These are phyloP conservation scores for Alisma plantagoaquatica DNA, from an alignment of 106 monocot genomes.

Conservation along the genomic window DNA sequence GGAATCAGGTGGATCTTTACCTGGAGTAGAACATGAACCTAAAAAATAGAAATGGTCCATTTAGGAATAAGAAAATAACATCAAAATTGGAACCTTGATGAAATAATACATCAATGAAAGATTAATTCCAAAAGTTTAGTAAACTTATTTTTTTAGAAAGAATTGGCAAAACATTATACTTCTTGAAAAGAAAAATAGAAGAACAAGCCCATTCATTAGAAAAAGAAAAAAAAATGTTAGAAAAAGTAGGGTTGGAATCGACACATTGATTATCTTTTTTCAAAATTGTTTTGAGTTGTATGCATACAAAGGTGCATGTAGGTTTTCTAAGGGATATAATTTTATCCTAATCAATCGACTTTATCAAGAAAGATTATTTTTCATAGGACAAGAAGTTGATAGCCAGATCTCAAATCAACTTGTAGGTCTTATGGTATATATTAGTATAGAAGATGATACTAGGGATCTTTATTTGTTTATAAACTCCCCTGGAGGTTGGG, in stretches of 20 bases:
- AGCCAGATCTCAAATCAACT: constrained; percentile 7
- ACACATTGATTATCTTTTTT: neutral
- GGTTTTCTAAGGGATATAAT: constrained; percentile 3
- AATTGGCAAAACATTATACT: too few relatives aligned
- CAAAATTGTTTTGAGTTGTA: constrained; percentile 4
- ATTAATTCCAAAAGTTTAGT: too few relatives aligned
- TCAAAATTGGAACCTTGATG: too few relatives aligned
- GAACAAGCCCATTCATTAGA: too few relatives aligned
- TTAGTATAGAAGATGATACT: constrained; percentile 9
- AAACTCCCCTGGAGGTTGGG: constrained; percentile 5
- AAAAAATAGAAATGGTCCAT: too few relatives aligned
- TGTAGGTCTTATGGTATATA: constrained; percentile 12
- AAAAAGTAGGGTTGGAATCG: constrained; percentile 3
- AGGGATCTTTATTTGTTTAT: constrained; percentile 9
- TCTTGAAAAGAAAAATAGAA: too few relatives aligned
- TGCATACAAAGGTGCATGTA: constrained; percentile 5
- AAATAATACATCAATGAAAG: too few relatives aligned
- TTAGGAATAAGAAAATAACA: too few relatives aligned
- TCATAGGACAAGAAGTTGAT: constrained; percentile 8
- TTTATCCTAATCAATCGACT: constrained; percentile 12
- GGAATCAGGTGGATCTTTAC: too few relatives aligned
- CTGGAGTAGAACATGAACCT: too few relatives aligned
- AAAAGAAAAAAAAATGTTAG: too few relatives aligned
- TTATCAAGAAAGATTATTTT: constrained; percentile 10
- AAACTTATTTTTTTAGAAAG: too few relatives aligned